Evolutionary conservation across 2,329 filamentous ascomycete genomes (phyloP).

Genomic region (Talaromyces albobiverticillius): DNA sequence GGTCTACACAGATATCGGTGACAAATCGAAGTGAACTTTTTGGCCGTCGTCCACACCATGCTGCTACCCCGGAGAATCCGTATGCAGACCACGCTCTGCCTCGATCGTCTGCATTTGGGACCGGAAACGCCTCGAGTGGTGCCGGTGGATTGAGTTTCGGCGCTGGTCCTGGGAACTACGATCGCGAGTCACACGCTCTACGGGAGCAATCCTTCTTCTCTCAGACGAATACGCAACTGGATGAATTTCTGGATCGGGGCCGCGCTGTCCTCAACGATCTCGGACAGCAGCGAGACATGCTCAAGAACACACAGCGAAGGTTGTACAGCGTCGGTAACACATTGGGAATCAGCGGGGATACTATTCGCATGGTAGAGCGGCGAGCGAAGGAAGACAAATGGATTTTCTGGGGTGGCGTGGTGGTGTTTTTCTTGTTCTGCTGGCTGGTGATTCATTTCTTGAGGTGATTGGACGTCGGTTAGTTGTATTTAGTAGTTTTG

Average conservation of each 20-base stretch:
- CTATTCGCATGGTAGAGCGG: constrained; percentile 93
- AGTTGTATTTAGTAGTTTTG: background rate
- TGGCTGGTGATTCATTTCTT: constrained; percentile 86
- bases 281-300: constrained; percentile 84
- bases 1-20: constrained; percentile 51
- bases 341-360: constrained; percentile 88
- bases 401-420: constrained; percentile 87
- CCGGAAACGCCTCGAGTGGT: constrained; percentile 24
- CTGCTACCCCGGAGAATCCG: constrained; percentile 85
- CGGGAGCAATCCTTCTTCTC: constrained; percentile 86
- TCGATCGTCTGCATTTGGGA: constrained; percentile 41
- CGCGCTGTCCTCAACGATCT: constrained; percentile 87
- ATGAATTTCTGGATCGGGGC: constrained; percentile 90
- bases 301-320: constrained; percentile 89
- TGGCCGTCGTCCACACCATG: constrained; percentile 75
- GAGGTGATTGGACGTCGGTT: constrained; percentile 49
- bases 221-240: constrained; percentile 77
- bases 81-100: constrained; percentile 65
- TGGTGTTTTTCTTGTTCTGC: constrained; percentile 87
- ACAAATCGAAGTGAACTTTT: constrained; percentile 79
- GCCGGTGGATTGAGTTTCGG: constrained; percentile 44
- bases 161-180: constrained; percentile 53
- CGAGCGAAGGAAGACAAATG: constrained; percentile 93
- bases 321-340: constrained; percentile 94
- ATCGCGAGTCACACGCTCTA: constrained; percentile 76